Base-by-base conservation (phyloP, 1,284 basidiomycete genomes). In the Ceraceosorus bombacis region DNA sequence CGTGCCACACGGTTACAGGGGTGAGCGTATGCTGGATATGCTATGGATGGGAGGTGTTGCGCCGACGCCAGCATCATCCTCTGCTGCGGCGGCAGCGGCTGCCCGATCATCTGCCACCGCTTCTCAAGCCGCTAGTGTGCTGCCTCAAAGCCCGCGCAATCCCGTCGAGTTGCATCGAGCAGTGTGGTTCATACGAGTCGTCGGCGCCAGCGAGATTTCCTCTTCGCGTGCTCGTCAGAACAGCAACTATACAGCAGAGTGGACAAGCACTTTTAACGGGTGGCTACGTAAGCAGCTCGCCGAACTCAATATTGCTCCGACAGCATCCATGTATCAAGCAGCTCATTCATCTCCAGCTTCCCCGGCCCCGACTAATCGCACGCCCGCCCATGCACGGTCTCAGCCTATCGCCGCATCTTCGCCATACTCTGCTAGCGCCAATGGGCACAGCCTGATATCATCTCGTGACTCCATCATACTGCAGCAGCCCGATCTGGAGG, bases 1-100 rank as follows among this genome's bases (percentile, higher is more conserved):
- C 71, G 88, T 98, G 0, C 94, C 94, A 0, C 91, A 97, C 74
- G 90, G 90, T 0, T 89, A 88, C 46, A 91, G 91, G 75, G 92
- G 91, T 2, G 86, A 90, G 66, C 90, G 94, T 69, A 82, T 96
- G 36, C 82, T 99, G 55, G 92, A 96, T 64, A 82, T 93, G 65
- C 82, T 98, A 57, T 88, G 91, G 69, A 81, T 82, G 0, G 74
- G 73, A 9, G 67, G 64, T 6, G 64, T 63, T 10, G 50, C 65
- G 3, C 62, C 66, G 15, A 5, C 64, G 1, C 17, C 65, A 27
- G 38, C 57, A 27, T 38, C 60, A 6, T 40, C 61, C 5, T 38
- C 51, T 4, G 36, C 54, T n/a, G 38, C 57, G 37, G n/a, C 55
- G 37, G 48, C 37, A 7, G 41, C 54, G 9, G 38, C 39, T 10